Evolutionary conservation across 1,284 basidiomycete genomes (phyloP).

Genomic region (Ceratobasidium sp.): DNA sequence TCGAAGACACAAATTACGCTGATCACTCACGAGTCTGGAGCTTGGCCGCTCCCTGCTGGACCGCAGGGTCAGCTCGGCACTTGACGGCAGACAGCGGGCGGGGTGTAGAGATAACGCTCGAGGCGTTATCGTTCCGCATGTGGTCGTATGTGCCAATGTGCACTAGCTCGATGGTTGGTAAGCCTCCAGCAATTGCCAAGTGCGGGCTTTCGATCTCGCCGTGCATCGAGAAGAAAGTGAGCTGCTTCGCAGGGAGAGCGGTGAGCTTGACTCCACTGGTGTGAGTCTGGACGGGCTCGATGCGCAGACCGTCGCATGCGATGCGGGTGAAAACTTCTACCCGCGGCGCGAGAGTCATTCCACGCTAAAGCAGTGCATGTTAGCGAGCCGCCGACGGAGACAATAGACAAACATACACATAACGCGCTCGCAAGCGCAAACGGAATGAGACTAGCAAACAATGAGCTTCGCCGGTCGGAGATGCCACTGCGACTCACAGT

Average conservation of each 20-base stretch:
- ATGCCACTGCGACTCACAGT: slow-evolving; percentile 16
- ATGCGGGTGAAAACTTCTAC: slow-evolving; percentile 82
- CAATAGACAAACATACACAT: slow-evolving; percentile 61
- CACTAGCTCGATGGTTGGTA: slow-evolving; percentile 2
- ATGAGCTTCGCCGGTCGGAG: neutral
- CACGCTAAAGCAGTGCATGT: slow-evolving; percentile 62
- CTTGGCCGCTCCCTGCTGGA: slow-evolving; percentile 72
- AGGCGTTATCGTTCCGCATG: slow-evolving; percentile 45
- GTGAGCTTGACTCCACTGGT: slow-evolving; percentile 48
- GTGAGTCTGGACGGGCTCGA: slow-evolving; percentile 51
- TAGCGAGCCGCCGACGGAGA: slow-evolving; percentile 31
- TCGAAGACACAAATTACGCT: slow-evolving; percentile 1
- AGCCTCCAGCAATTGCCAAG: neutral
- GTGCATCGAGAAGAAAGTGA: slow-evolving; percentile 49
- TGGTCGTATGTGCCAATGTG: slow-evolving; percentile 28
- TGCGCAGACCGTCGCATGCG: slow-evolving; percentile 68
- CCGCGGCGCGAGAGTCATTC: slow-evolving; percentile 79
- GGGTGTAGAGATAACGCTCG: slow-evolving; percentile 56
- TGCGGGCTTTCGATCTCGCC: slow-evolving; percentile 51
- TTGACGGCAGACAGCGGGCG: slow-evolving; percentile 58
- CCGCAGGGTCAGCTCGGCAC: slow-evolving; percentile 70
- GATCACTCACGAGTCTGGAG: slow-evolving; percentile 64
- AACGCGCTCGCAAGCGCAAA: slow-evolving; percentile 73
- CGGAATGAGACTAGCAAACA: slow-evolving; percentile 71
- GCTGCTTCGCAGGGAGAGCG: slow-evolving; percentile 14